Base-by-base conservation (phyloP, 1,139 yeast species). In the Lodderomyces parapsilosis region DNA sequence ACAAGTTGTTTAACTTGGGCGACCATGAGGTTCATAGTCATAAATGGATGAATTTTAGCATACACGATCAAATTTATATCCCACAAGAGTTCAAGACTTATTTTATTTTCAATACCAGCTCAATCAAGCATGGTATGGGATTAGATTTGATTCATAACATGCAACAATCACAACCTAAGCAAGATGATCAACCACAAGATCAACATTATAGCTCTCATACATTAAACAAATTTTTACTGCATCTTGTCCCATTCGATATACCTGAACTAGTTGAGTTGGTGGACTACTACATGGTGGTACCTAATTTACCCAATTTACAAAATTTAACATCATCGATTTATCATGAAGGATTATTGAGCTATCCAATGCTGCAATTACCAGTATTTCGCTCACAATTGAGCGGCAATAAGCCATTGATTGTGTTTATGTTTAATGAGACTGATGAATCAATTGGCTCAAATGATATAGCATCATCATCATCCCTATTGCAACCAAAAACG, bases 201-300 rank as follows among this genome's bases (percentile, higher is more conserved):
- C 11, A 34, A 17, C 20, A 11, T 28, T 20, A 10, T 5, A 27
- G 27, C 14, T 27, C 40, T 3, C 14, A 20, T 10, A 25, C 27
- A 17, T 52, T 64, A 40, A 50, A 62, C 13, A 48, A 51, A 2
- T 60, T 65, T 44, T 43, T 51, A 19, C 56, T 49, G n/a, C 48
- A 47, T n/a, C 46, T 61, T 1, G 57, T 67, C 2, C 76, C 76
- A 0, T 71, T 71, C 49, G 49, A 51, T 17, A 53, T 70, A 17
- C 75, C 76, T 9, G 48, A 54, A 11, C 55, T 56, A 37, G 53
- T 66, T 44, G 53, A 58, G 15, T 54, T 71, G 31, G 51, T 55
- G 10, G 68, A 68, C 39, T 64, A 60, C 43, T 66, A 58, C 46
- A 51, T 70, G 51, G 62, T 68, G 6, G 40, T 69, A n/a, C 74